Base-by-base conservation (phyloP, 169 alveolate genomes). In the Plasmodium malariae region DNA sequence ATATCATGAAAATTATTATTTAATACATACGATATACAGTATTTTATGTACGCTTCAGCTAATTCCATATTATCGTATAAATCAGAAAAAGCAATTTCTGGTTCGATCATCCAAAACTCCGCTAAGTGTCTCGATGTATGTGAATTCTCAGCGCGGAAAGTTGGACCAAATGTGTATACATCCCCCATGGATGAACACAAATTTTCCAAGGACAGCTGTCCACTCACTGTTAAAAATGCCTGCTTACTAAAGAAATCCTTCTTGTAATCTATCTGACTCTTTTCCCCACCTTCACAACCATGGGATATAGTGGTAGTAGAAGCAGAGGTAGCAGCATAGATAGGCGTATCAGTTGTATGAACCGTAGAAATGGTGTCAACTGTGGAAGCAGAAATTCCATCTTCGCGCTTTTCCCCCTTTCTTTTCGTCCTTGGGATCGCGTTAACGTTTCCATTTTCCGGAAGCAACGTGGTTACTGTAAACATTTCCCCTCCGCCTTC, bases 51-150 rank as follows among this genome's bases (percentile, higher is more conserved):
- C 26, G 95, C 98, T 95, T 99, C 99, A 28, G 99, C 99, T 19
- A 97, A 90, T 54, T 96, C 98, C 99, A 99, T 98, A 90, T 96
- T 94, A 74, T 96, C 99, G 32, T 92, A 94, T 30, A 98, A 92
- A 69, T 97, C 99, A 26, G 98, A 98, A 93, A 97, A 98, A 43
- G 97, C 99, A 91, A 96, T 93, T 95, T 99, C 99, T 12, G 99
- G 99, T 92, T 99, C 99, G 40, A 99, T 98, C 99, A 99, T 99
- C 99, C 99, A 99, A 93, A 99, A 99, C 91, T 99, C 99, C 6
- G 99, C 99, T 57, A 98, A 92, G 92, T 98, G 99, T 86, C 99
- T 94, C 24, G 97, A 86, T 0, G 99, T 98, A 88, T 98, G 99
- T 21, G 99, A 98, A 93, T 97, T 97, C 92, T 99, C 99, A 1